These are phyloP conservation scores for Adansonia gregorii DNA, from an alignment of 441 rosid genomes.

Conservation along the genomic window DNA sequence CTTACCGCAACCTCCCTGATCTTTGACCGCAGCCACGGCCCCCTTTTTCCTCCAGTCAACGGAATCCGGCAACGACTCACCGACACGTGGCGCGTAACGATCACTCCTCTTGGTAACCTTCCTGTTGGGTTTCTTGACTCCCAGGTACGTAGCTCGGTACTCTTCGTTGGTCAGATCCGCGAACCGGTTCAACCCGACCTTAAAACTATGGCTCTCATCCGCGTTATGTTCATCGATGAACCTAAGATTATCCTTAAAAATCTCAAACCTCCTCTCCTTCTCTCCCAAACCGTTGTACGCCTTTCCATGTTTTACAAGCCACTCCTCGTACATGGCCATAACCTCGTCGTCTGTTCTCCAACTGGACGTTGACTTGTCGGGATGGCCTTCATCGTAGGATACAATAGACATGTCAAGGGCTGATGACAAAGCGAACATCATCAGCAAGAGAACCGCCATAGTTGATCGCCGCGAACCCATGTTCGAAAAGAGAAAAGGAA, in stretches of 20 bases:
- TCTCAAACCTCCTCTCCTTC: slow-evolving; percentile 70
- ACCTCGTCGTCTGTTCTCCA: slow-evolving; percentile 74
- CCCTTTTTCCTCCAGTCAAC: slow-evolving; percentile 91
- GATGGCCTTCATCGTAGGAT: slow-evolving; percentile 63
- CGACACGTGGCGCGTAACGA: slow-evolving; percentile 59
- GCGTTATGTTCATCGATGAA: slow-evolving; percentile 77
- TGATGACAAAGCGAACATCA: slow-evolving; percentile 48
- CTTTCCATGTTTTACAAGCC: slow-evolving; percentile 78
- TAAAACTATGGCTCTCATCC: slow-evolving; percentile 57
- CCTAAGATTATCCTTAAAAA: slow-evolving; percentile 80
- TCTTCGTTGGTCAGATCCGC: slow-evolving; percentile 91
- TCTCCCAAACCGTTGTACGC: slow-evolving; percentile 65
- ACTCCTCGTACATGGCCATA: slow-evolving; percentile 64
- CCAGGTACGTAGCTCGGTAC: slow-evolving; percentile 70
- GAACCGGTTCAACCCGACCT: slow-evolving; percentile 74
- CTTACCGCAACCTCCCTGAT: slow-evolving; percentile 85
- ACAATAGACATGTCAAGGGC: slow-evolving; percentile 80
- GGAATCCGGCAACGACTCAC: slow-evolving; percentile 66
- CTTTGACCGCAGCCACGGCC: slow-evolving; percentile 78
- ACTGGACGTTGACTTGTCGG: slow-evolving; percentile 23
- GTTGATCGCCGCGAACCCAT: slow-evolving; percentile 49
- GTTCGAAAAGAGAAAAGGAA: slow-evolving; percentile 1
- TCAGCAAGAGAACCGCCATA: slow-evolving; percentile 42
- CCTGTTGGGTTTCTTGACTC: slow-evolving; percentile 46
- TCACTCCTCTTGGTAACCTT: slow-evolving; percentile 43